A percentile compares a stretch with the other conserved stretches of the same genome.
These are phyloP conservation scores for Ganoderma sinense DNA, from an alignment of 1,284 basidiomycete genomes.

Conservation along the genomic window DNA sequence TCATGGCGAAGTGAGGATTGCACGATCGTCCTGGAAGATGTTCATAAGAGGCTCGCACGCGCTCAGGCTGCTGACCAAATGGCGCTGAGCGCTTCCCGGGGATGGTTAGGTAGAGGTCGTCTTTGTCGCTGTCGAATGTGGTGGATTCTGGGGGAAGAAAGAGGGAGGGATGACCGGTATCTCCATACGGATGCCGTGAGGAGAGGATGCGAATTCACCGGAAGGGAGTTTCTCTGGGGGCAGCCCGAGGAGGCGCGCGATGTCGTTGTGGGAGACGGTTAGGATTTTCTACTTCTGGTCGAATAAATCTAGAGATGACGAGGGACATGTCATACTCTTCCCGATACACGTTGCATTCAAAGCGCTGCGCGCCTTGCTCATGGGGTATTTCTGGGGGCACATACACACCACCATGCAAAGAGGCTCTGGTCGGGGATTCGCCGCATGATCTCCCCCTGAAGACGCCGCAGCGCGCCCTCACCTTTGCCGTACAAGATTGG, in stretches of 20 bases:
- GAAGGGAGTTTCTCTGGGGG: not conserved
- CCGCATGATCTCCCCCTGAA: slow-evolving; percentile 13
- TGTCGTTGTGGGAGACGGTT: not conserved
- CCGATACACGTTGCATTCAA: not conserved
- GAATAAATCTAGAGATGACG: not conserved
- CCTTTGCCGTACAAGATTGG: slow-evolving; percentile 10
- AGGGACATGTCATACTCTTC: not conserved
- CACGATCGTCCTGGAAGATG: too few species aligned
- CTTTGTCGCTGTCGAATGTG: not conserved
- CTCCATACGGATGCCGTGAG: not conserved
- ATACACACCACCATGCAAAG: slow-evolving; percentile 5
- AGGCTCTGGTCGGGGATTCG: slow-evolving; percentile 2
- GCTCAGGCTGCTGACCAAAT: too few species aligned
- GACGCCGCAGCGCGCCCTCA: not conserved
- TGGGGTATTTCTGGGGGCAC: not conserved
- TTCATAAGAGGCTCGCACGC: too few species aligned
- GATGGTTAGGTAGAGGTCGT: not conserved
- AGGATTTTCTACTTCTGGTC: not conserved
- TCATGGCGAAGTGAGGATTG: too few species aligned
- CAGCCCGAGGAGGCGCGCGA: not conserved
- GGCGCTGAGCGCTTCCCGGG: too few species aligned
- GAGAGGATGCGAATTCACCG: not conserved
- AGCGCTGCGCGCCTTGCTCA: not conserved
- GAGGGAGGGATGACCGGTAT: not conserved
- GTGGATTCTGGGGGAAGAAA: not conserved